These are phyloP conservation scores for Tulasnella sp. DNA, from an alignment of 768 basidiomycete genomes.

Conservation along the genomic window DNA sequence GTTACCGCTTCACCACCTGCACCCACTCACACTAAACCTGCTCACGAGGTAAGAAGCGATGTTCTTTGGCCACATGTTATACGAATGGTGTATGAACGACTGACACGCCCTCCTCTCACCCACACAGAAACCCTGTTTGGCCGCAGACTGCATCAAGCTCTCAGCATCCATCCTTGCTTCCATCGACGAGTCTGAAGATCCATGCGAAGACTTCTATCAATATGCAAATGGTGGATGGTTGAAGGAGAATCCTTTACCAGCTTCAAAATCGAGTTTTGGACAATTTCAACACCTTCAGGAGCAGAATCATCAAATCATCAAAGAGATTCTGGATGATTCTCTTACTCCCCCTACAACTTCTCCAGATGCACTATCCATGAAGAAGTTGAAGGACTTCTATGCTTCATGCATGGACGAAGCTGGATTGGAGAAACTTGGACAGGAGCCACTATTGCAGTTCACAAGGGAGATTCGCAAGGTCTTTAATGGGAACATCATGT, in stretches of 20 bases:
- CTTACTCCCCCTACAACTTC: slow-evolving; percentile 19
- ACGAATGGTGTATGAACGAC: background rate
- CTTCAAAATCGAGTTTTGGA: slow-evolving; percentile 63
- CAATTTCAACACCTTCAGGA: slow-evolving; percentile 59
- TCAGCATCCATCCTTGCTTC: slow-evolving; percentile 71
- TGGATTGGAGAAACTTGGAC: slow-evolving; percentile 57
- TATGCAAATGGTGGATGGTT: slow-evolving; percentile 91
- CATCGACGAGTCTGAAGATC: slow-evolving; percentile 71
- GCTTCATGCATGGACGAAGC: slow-evolving; percentile 71
- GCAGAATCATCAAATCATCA: slow-evolving; percentile 67
- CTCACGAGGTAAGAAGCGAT: slow-evolving; percentile 37
- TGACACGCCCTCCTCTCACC: background rate
- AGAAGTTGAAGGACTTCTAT: slow-evolving; percentile 62
- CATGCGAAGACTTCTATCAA: slow-evolving; percentile 90
- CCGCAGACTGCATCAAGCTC: slow-evolving; percentile 65
- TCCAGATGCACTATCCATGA: slow-evolving; percentile 39
- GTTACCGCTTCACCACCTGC: slow-evolving; percentile 30
- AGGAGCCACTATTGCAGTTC: slow-evolving; percentile 55
- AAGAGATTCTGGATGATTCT: slow-evolving; percentile 28
- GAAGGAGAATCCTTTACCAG: slow-evolving; percentile 66
- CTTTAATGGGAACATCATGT: slow-evolving; percentile 40
- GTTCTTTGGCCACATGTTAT: slow-evolving; percentile 39
- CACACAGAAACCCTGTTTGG: slow-evolving; percentile 52
- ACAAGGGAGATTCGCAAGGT: slow-evolving; percentile 46
- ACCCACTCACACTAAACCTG: slow-evolving; percentile 32